phyloP scores from a whole-genome alignment of 179 eudicot species.

The Pouteria campechiana region DNA sequence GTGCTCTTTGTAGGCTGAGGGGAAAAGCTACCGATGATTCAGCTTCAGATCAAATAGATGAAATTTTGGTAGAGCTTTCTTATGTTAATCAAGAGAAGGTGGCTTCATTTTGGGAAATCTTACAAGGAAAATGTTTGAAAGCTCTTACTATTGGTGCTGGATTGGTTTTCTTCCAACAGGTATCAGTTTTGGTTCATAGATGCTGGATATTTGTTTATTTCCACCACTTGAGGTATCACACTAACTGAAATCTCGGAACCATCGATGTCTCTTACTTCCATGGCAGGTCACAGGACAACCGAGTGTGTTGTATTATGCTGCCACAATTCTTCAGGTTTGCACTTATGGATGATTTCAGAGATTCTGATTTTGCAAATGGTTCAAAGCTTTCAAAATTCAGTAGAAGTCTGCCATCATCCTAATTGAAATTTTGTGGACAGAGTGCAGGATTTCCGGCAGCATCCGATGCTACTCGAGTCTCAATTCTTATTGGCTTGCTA shows the following conservation, averaged over 20 bases:
- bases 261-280: constrained; percentile 3
- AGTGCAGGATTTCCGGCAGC: constrained; percentile 98
- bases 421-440: constrained; percentile 24
- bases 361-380: neutral
- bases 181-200: constrained; percentile 5
- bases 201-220: too few relatives aligned
- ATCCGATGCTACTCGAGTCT: constrained; percentile 87
- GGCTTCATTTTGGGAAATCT: constrained; percentile 50
- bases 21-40: constrained; percentile 47
- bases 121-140: constrained; percentile 83
- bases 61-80: constrained; percentile 73
- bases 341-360: constrained; percentile 1
- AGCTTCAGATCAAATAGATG: constrained; percentile 70
- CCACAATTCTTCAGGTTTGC: constrained; percentile 79
- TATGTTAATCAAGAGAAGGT: constrained; percentile 41
- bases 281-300: constrained; percentile 96
- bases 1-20: constrained; percentile 71
- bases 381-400: neutral
- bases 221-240: neutral
- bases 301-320: constrained; percentile 92
- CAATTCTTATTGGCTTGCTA: constrained; percentile 73
- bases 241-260: constrained; percentile 3
- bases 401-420: constrained; percentile 2
- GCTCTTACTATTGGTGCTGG: constrained; percentile 82
- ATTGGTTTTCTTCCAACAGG: constrained; percentile 93